A percentile compares a stretch with the other conserved stretches of the same genome.
Conservation (phyloP, 306 rosid species). For the Lablab purpureus region DNA sequence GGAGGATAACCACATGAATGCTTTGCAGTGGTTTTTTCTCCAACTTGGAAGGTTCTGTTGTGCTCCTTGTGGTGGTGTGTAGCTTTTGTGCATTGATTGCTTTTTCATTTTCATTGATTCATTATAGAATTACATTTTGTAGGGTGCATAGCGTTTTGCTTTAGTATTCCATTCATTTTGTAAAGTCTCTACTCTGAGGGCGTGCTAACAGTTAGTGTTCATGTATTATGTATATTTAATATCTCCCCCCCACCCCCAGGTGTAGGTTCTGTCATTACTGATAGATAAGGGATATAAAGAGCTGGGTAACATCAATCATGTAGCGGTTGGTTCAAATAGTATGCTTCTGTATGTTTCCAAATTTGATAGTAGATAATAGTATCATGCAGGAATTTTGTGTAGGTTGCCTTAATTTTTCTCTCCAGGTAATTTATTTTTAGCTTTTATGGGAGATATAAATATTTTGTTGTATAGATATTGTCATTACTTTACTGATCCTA, state of each 20-base stretch:
- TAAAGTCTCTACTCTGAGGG: conserved; percentile 25
- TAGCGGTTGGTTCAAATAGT: conserved; percentile 14
- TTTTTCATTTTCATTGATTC: conserved; percentile 22
- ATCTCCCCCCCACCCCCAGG: neutral
- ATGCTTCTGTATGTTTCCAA: conserved; percentile 9
- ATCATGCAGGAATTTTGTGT: conserved; percentile 21
- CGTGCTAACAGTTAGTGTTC: conserved; percentile 35
- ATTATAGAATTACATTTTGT: conserved; percentile 35
- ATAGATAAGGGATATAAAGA: conserved; percentile 14
- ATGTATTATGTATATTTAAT: conserved; percentile 22
- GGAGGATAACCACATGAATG: conserved; percentile 58
- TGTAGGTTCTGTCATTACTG: conserved; percentile 30
- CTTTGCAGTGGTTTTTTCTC: conserved; percentile 70
- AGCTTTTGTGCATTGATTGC: conserved; percentile 40
- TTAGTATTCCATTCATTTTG: conserved; percentile 64
- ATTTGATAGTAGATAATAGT: conserved; percentile 33
- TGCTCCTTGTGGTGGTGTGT: conserved; percentile 72
- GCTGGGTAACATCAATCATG: conserved; percentile 17
- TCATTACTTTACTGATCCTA: neutral
- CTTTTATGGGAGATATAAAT: neutral
- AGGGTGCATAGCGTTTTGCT: conserved; percentile 43
- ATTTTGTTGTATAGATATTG: conserved; percentile 16
- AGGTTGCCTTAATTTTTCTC: neutral
- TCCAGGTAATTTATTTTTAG: neutral
- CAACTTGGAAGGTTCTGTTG: conserved; percentile 72